Evolutionary conservation across 768 basidiomycete species (phyloP).

Genomic region (Pulveroboletus sp.): DNA sequence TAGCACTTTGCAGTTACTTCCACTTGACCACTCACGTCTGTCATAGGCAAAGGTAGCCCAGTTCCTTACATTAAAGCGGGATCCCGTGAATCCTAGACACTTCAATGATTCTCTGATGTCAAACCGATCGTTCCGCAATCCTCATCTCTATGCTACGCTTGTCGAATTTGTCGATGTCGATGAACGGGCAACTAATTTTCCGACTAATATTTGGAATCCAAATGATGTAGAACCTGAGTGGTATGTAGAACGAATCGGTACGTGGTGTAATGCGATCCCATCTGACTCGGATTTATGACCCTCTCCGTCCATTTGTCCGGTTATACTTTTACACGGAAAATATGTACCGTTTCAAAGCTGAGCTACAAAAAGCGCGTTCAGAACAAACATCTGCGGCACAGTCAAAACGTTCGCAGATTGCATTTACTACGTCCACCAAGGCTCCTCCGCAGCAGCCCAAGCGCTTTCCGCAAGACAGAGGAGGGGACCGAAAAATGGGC

Average conservation of each 20-base stretch:
- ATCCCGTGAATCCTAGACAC: constrained; percentile 66
- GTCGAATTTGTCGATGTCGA: constrained; percentile 94
- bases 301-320: constrained; percentile 9
- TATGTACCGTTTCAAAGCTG: constrained; percentile 42
- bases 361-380: constrained; percentile 58
- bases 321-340: constrained; percentile 1
- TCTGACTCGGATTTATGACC: constrained; percentile 28
- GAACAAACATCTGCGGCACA: constrained; percentile 57
- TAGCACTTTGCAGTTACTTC: neutral
- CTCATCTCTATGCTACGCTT: constrained; percentile 91
- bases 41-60: constrained; percentile 74
- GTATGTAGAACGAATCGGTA: constrained; percentile 79
- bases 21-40: neutral
- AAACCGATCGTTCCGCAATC: constrained; percentile 91
- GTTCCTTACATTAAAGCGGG: constrained; percentile 71
- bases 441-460: constrained; percentile 7
- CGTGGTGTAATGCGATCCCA: constrained; percentile 26
- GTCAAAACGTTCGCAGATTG: constrained; percentile 60
- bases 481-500: constrained; percentile 16
- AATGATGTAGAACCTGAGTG: constrained; percentile 62
- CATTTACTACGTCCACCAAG: constrained; percentile 49
- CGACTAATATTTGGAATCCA: constrained; percentile 71
- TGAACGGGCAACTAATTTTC: constrained; percentile 84
- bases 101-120: constrained; percentile 97
- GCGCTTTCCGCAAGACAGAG: constrained; percentile 16